Evolutionary conservation across 2,329 filamentous ascomycete genomes (phyloP).

Genomic region (Beauveria caledonica): DNA sequence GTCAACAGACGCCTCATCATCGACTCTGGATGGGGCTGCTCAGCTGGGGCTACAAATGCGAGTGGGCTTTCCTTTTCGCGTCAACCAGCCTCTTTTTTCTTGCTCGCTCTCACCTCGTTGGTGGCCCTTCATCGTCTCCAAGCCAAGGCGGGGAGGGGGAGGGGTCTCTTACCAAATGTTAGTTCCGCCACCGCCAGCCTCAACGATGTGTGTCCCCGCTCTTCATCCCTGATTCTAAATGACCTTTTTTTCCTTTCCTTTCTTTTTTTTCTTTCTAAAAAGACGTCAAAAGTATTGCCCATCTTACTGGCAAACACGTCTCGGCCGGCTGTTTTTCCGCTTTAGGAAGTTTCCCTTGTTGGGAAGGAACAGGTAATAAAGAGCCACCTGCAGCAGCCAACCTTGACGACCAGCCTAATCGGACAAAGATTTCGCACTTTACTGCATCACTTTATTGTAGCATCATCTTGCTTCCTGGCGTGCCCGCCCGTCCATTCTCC

Average conservation of each 20-base stretch:
- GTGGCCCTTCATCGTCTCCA: not conserved
- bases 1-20: conserved; percentile 7
- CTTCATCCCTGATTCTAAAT: not conserved
- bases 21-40: not conserved
- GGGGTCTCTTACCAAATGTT: not conserved
- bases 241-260: not conserved
- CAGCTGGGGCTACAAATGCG: conserved; percentile 1
- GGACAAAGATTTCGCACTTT: not conserved
- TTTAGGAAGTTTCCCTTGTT: not conserved
- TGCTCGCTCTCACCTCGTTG: not conserved
- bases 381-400: not conserved
- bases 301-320: too few species aligned
- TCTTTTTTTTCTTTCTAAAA: not conserved
- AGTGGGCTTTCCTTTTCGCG: not conserved
- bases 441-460: too few species aligned
- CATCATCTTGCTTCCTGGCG: too few species aligned
- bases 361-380: not conserved
- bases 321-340: not conserved
- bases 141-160: not conserved
- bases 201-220: not conserved
- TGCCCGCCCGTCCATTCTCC: not conserved
- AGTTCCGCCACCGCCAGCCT: not conserved
- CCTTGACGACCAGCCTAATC: not conserved
- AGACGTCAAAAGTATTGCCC: not conserved
- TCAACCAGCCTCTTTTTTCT: not conserved